phyloP scores from a whole-genome alignment of 371 early-diverging fungal species.

The Umbelopsis sp. region DNA sequence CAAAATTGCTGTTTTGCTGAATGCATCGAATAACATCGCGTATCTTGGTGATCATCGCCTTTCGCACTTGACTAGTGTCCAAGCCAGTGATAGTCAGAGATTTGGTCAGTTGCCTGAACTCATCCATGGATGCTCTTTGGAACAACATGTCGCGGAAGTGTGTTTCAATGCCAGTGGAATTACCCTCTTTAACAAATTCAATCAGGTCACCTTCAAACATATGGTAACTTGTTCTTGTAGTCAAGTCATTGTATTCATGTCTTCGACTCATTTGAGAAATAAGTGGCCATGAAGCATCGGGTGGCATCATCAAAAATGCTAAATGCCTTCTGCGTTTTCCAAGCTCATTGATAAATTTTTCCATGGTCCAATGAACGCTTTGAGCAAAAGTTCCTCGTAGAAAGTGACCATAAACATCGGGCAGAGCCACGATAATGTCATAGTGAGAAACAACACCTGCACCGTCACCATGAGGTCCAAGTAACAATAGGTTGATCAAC shows the following conservation, averaged over 20 bases:
- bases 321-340: slow-evolving; percentile 59
- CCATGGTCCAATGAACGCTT: slow-evolving; percentile 71
- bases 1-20: slow-evolving; percentile 46
- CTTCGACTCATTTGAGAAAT: slow-evolving; percentile 77
- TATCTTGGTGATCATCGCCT: slow-evolving; percentile 70
- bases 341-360: slow-evolving; percentile 62
- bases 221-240: slow-evolving; percentile 59
- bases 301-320: slow-evolving; percentile 67
- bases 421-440: slow-evolving; percentile 54
- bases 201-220: slow-evolving; percentile 64
- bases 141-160: slow-evolving; percentile 73
- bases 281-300: slow-evolving; percentile 82
- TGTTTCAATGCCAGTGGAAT: slow-evolving; percentile 58
- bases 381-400: slow-evolving; percentile 51
- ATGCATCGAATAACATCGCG: slow-evolving; percentile 70
- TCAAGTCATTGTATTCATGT: slow-evolving; percentile 75
- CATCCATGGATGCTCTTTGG: slow-evolving; percentile 79
- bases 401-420: slow-evolving; percentile 55
- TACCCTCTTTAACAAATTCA: slow-evolving; percentile 62
- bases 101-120: slow-evolving; percentile 59
- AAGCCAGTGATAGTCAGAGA: slow-evolving; percentile 45
- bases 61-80: slow-evolving; percentile 61
- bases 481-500: slow-evolving; percentile 44
- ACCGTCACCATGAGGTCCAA: slow-evolving; percentile 51
- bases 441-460: slow-evolving; percentile 55